These are phyloP conservation scores for Oldenlandia corymbosa DNA, from an alignment of 257 asterid species.

Conservation along the genomic window DNA sequence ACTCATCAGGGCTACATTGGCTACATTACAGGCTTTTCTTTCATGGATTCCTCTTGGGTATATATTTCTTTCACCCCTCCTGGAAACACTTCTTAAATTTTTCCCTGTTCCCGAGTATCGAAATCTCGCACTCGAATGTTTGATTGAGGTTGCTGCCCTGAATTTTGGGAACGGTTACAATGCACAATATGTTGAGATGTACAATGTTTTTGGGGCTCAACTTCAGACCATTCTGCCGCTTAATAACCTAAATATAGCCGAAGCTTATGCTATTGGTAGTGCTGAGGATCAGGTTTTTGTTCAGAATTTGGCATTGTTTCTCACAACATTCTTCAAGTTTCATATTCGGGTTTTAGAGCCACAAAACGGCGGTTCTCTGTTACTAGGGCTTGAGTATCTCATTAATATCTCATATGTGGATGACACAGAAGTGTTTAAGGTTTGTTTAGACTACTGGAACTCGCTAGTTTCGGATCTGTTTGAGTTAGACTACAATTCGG, in stretches of 20 bases:
- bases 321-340: conserved; percentile 90
- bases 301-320: conserved; percentile 89
- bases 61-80: conserved; percentile 94
- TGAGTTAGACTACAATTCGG: conserved; percentile 79
- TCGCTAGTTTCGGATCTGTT: conserved; percentile 75
- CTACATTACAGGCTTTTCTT: conserved; percentile 91
- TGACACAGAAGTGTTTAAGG: conserved; percentile 99
- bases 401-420: conserved; percentile 88
- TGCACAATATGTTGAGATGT: conserved; percentile 70
- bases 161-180: conserved; percentile 83
- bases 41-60: conserved; percentile 99
- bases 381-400: conserved; percentile 87
- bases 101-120: conserved; percentile 80
- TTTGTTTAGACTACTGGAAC: conserved; percentile 98
- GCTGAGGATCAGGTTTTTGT: conserved; percentile 96
- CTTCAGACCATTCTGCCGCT: conserved; percentile 68
- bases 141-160: conserved; percentile 96
- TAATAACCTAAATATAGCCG: conserved; percentile 54
- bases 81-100: conserved; percentile 72
- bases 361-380: conserved; percentile 63
- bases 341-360: conserved; percentile 86
- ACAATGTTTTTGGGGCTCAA: conserved; percentile 69
- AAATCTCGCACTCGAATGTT: conserved; percentile 86
- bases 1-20: conserved; percentile 90
- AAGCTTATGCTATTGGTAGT: conserved; percentile 78